Base-by-base conservation (phyloP, 495 filamentous ascomycete species). In the Venustampulla echinocandica region DNA sequence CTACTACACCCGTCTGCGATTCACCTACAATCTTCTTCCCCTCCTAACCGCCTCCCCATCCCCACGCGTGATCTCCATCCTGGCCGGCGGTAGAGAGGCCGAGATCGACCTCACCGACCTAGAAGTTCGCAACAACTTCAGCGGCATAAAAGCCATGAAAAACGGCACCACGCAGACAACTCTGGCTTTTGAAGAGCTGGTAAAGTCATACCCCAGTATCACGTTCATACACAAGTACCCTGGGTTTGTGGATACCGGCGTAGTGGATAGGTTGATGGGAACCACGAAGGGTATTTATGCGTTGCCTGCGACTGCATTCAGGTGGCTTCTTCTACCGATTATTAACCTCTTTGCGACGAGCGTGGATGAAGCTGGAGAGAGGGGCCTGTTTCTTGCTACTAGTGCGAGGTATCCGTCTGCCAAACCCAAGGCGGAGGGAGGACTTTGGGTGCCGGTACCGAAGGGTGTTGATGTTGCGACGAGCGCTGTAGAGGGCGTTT, bases 171-270 rank as follows among this genome's bases (percentile, higher is more conserved):
- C 56, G 21, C 46, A 56, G 27, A 61, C 54, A 11, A 56, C 59
- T 15, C 51, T 61, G 9, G 58, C 56, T 11, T 58, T 69, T 25
- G 64, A 67, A 32, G 50, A 61, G n/a, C 38, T 70, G 0, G 61
- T 65, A 0, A 41, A 46, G 1, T 25, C 17, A 0, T 34, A 65
- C 20, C 65, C 59, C 0, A 43, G 23, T 0, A 56, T 69, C 3
- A 61, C 56, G 30, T 69, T 65, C 41, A 49, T 69, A 5, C 67
- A 69, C 44, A 55, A 52, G 18, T 70, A 58, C 46, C 69, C 67
- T 2, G 66, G 69, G 1, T 49, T 66, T 4, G 66, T 69, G 0
- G 41, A 49, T 2, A 68, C 69, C 10, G 52, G 52, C 5, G 46
- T 49, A 5, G 10, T 55, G 6, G 49, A 17, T 11, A 30, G 42